phyloP scores from a whole-genome alignment of 1,284 basidiomycete species.

The Apiotrichum gamsii region DNA sequence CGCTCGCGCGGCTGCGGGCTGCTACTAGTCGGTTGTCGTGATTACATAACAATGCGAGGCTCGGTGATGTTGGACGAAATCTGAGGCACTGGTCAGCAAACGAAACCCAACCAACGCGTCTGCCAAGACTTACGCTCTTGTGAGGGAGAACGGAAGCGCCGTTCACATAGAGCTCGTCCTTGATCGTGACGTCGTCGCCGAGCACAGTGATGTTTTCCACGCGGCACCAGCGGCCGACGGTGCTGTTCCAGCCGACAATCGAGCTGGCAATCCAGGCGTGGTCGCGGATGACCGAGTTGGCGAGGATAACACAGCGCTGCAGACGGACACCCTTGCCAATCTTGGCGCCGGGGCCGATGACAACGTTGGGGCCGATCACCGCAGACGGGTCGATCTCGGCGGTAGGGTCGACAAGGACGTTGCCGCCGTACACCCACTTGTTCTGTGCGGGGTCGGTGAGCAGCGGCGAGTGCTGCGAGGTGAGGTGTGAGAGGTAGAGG shows the following conservation, averaged over 20 bases:
- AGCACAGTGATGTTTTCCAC: slow-evolving; percentile 53
- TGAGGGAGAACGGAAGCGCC: slow-evolving; percentile 52
- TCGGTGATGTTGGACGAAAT: slow-evolving; percentile 49
- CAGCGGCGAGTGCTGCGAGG: slow-evolving; percentile 46
- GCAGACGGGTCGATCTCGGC: slow-evolving; percentile 51
- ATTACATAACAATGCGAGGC: slow-evolving; percentile 49
- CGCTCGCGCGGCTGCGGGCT: no score
- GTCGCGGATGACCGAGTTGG: slow-evolving; percentile 50
- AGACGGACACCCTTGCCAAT: slow-evolving; percentile 52
- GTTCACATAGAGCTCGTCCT: slow-evolving; percentile 53
- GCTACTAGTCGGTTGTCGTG: no score
- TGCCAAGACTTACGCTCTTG: slow-evolving; percentile 47
- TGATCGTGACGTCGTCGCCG: slow-evolving; percentile 53
- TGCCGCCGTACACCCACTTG: slow-evolving; percentile 52
- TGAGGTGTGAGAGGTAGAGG: slow-evolving; percentile 53
- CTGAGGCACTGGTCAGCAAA: slow-evolving; percentile 17
- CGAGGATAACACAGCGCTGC: slow-evolving; percentile 53
- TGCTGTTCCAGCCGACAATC: slow-evolving; percentile 54
- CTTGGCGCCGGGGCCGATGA: slow-evolving; percentile 51
- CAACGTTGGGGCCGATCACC: slow-evolving; percentile 53
- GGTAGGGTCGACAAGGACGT: slow-evolving; percentile 51
- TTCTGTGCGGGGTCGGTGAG: slow-evolving; percentile 49
- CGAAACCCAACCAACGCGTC: not conserved
- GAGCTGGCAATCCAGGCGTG: slow-evolving; percentile 53
- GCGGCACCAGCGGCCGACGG: slow-evolving; percentile 52